These are phyloP conservation scores for Lachancea mirantina DNA, from an alignment of 805 yeast genomes.

Conservation along the genomic window DNA sequence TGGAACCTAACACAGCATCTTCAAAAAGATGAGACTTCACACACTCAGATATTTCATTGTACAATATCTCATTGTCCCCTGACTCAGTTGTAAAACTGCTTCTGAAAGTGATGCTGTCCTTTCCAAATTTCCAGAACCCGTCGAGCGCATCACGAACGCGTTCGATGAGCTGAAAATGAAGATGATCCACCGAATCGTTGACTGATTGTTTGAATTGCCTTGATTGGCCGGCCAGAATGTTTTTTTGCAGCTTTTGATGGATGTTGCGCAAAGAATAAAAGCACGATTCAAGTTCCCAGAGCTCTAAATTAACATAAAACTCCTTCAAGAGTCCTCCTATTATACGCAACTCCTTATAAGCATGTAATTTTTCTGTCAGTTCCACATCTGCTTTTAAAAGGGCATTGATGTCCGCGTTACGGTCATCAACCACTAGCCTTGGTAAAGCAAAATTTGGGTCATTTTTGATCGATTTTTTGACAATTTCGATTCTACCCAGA, in stretches of 20 bases:
- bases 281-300: slow-evolving; percentile 28
- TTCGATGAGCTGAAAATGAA: slow-evolving; percentile 21
- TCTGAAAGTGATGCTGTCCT: slow-evolving; percentile 12
- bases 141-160: slow-evolving; percentile 14
- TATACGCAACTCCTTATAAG: slow-evolving; percentile 14
- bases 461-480: too few species aligned
- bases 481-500: too few species aligned
- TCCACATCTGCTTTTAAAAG: slow-evolving; percentile 15
- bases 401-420: slow-evolving; percentile 1
- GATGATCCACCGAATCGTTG: slow-evolving; percentile 18
- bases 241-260: slow-evolving; percentile 18
- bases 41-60: slow-evolving; percentile 13
- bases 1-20: slow-evolving; percentile 7
- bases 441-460: slow-evolving; percentile 18
- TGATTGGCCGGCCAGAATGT: slow-evolving; percentile 13
- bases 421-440: background rate
- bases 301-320: slow-evolving; percentile 24
- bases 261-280: slow-evolving; percentile 25
- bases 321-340: slow-evolving; percentile 22
- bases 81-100: slow-evolving; percentile 7
- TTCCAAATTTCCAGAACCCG: slow-evolving; percentile 21
- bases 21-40: slow-evolving; percentile 15
- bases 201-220: slow-evolving; percentile 26
- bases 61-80: slow-evolving; percentile 13
- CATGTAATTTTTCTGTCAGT: slow-evolving; percentile 18